These are phyloP conservation scores for Xylaria sp. DNA, from an alignment of 2,329 filamentous ascomycete species.

Conservation along the genomic window DNA sequence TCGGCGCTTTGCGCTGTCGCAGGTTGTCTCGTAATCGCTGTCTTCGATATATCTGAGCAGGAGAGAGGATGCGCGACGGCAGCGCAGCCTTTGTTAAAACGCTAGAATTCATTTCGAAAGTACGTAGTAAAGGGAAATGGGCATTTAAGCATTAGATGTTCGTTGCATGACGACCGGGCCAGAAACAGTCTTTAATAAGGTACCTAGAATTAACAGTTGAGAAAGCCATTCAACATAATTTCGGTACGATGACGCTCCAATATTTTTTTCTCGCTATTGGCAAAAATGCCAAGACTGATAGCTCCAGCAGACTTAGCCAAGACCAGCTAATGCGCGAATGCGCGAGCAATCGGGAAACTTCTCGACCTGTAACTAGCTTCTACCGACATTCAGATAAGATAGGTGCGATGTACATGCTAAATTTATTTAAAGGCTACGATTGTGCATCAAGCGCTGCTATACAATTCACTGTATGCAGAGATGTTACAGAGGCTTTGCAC, in stretches of 20 bases:
- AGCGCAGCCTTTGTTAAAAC: slow-evolving; percentile 59
- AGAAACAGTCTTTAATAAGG: slow-evolving; percentile 1
- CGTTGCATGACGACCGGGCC: slow-evolving; percentile 19
- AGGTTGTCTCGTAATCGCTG: slow-evolving; percentile 55
- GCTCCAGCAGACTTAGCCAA: slow-evolving; percentile 26
- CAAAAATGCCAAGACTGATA: slow-evolving; percentile 37
- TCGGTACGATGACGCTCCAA: slow-evolving; percentile 47
- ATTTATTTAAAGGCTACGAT: too few relatives aligned
- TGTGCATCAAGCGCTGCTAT: too few relatives aligned
- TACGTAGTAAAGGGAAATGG: slow-evolving; percentile 17
- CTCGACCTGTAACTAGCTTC: slow-evolving; percentile 24
- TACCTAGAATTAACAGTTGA: slow-evolving; percentile 1
- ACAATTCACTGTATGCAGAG: too few relatives aligned
- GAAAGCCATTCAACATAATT: not conserved
- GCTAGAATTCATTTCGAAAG: slow-evolving; percentile 58
- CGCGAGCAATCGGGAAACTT: slow-evolving; percentile 46
- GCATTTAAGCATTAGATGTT: not conserved
- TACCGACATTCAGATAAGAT: slow-evolving; percentile 37
- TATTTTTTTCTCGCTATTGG: slow-evolving; percentile 45
- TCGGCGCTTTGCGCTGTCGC: slow-evolving; percentile 49
- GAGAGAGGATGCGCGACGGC: slow-evolving; percentile 59
- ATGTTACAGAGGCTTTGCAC: too few relatives aligned
- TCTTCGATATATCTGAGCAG: slow-evolving; percentile 54
- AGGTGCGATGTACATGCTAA: not conserved
- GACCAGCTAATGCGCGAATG: slow-evolving; percentile 32